Conservation (phyloP, 345 rosid genomes). For the Jatropha curcas region DNA sequence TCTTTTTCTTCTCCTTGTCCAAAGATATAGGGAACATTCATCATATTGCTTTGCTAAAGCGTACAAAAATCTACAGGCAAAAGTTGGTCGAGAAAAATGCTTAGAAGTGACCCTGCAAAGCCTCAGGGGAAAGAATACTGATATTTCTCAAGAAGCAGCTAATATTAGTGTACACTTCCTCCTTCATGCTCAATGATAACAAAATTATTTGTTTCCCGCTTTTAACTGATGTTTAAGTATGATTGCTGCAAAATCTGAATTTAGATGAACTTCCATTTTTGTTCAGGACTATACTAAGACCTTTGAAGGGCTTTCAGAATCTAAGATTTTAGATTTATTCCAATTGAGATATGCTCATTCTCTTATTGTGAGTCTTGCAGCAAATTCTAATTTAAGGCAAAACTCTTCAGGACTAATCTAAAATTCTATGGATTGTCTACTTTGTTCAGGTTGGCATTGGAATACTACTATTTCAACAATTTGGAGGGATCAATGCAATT, state of each 20-base stretch:
- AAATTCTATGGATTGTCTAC: background rate
- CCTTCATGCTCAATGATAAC: background rate
- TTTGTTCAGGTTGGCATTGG: constrained; percentile 52
- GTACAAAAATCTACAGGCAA: constrained; percentile 22
- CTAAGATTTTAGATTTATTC: constrained; percentile 50
- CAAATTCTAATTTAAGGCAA: background rate
- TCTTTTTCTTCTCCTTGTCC: no score
- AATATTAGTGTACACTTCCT: constrained; percentile 25
- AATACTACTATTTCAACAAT: constrained; percentile 45
- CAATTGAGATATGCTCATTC: constrained; percentile 49
- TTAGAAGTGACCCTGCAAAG: constrained; percentile 19
- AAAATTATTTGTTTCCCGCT: background rate
- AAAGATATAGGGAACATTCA: background rate
- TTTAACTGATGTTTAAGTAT: background rate
- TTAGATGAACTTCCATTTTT: background rate
- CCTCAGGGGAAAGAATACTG: constrained; percentile 33
- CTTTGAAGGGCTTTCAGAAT: constrained; percentile 29
- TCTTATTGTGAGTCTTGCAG: constrained; percentile 44
- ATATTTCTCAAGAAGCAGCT: constrained; percentile 28
- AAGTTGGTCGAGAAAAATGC: constrained; percentile 26
- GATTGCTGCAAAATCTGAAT: background rate
- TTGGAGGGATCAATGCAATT: constrained; percentile 45
- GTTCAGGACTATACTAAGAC: constrained; percentile 44
- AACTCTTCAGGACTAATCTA: background rate
- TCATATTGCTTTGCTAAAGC: background rate